Percentiles rank a stretch among this genome's conserved stretches.
These are phyloP conservation scores for Solanum bulbocastanum DNA, from an alignment of 257 asterid genomes.

Conservation along the genomic window DNA sequence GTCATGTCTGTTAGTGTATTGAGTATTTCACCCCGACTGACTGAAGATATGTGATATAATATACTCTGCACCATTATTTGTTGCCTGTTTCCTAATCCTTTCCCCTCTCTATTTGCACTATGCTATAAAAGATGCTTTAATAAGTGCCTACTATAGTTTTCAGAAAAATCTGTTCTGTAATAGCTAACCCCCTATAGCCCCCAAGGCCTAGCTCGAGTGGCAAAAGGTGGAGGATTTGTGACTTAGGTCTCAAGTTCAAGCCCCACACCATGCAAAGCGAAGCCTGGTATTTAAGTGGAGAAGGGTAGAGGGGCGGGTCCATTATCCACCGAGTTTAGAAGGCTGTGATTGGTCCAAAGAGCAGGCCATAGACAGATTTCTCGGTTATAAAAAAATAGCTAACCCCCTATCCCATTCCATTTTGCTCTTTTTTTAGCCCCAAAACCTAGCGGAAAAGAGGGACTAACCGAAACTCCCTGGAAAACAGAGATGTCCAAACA, in stretches of 20 bases:
- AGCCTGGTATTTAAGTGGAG: background rate
- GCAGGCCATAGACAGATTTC: fast-evolving
- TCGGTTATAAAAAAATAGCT: background rate
- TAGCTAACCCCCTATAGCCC: background rate
- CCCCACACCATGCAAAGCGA: background rate
- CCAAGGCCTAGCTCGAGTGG: background rate
- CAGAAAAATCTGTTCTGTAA: background rate
- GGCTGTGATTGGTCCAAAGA: background rate
- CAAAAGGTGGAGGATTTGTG: background rate
- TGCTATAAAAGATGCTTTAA: background rate
- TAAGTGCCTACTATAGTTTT: background rate
- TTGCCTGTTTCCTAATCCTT: background rate
- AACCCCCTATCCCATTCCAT: background rate
- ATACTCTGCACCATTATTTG: background rate
- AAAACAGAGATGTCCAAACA: background rate
- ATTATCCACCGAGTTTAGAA: background rate
- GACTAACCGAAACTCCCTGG: background rate
- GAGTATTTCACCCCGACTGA: background rate
- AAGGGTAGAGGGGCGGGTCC: background rate
- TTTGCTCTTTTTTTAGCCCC: background rate
- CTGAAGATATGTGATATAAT: background rate
- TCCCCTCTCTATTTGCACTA: background rate
- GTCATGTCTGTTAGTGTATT: background rate
- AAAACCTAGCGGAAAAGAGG: background rate
- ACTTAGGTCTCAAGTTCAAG: background rate